Evolutionary conservation across 2,329 filamentous ascomycete genomes (phyloP).

Genomic region (Talaromyces atroroseus): DNA sequence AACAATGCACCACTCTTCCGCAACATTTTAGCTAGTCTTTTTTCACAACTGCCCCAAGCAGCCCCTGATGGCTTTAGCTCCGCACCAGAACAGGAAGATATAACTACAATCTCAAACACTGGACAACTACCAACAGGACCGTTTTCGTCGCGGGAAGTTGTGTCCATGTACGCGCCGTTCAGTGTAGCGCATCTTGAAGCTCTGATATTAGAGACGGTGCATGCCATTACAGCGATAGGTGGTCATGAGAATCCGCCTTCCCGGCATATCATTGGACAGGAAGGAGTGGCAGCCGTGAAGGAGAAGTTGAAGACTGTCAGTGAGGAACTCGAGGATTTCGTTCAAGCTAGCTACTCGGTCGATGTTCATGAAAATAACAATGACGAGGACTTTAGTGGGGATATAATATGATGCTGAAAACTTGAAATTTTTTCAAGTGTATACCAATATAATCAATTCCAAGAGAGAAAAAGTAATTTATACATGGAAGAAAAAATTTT

Average conservation of each 20-base stretch:
- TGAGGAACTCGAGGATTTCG: slow-evolving; percentile 93
- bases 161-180: slow-evolving; percentile 70
- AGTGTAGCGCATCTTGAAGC: slow-evolving; percentile 63
- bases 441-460: not conserved
- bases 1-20: slow-evolving; percentile 76
- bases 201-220: slow-evolving; percentile 81
- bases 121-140: slow-evolving; percentile 16
- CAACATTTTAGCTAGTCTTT: slow-evolving; percentile 72
- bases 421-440: not conserved
- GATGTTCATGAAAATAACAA: slow-evolving; percentile 48
- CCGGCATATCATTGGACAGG: slow-evolving; percentile 85
- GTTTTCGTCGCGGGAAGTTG: slow-evolving; percentile 42
- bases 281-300: slow-evolving; percentile 81
- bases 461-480: not conserved
- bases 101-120: not conserved
- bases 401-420: slow-evolving; percentile 15
- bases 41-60: slow-evolving; percentile 65
- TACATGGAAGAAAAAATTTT: not conserved
- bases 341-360: slow-evolving; percentile 79
- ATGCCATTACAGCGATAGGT: slow-evolving; percentile 84
- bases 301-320: slow-evolving; percentile 96
- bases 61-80: slow-evolving; percentile 1
- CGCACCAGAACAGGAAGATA: slow-evolving; percentile 7
- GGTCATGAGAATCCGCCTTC: slow-evolving; percentile 94
- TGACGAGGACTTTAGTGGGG: slow-evolving; percentile 17